These are phyloP conservation scores for Blastobotrys mokoenaii DNA, from an alignment of 805 yeast genomes.

Conservation along the genomic window DNA sequence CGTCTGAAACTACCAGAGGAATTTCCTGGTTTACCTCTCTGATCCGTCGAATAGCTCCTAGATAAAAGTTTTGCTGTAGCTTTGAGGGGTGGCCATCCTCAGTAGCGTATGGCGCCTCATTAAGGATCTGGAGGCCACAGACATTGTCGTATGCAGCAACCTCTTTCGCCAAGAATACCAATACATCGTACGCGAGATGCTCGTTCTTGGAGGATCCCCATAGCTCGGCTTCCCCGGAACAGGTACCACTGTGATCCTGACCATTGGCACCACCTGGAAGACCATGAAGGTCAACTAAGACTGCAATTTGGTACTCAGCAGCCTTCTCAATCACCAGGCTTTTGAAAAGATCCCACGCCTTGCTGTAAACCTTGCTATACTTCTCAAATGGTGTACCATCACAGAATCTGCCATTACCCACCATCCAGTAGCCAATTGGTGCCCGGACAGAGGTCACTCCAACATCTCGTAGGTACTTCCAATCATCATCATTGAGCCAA, in stretches of 20 bases:
- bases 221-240: constrained; percentile 50
- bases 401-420: constrained; percentile 53
- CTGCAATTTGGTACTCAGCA: constrained; percentile 50
- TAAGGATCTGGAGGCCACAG: constrained; percentile 75
- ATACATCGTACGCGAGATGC: constrained; percentile 39
- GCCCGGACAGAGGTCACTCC: constrained; percentile 77
- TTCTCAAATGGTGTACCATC: constrained; percentile 55
- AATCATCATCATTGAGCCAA: constrained; percentile 61
- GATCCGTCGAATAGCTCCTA: constrained; percentile 53
- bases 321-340: constrained; percentile 51
- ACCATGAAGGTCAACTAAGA: constrained; percentile 80
- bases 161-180: constrained; percentile 57
- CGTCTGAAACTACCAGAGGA: constrained; percentile 81
- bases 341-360: constrained; percentile 64
- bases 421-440: constrained; percentile 89
- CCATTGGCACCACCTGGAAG: constrained; percentile 90
- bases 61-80: constrained; percentile 52
- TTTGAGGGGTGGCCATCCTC: constrained; percentile 14
- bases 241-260: constrained; percentile 75
- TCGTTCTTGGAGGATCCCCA: constrained; percentile 40
- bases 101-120: constrained; percentile 65
- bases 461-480: constrained; percentile 60
- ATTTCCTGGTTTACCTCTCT: constrained; percentile 44
- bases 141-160: constrained; percentile 54
- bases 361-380: constrained; percentile 47